Base-by-base conservation (phyloP, 176 grass and related monocot species). In the Carex scoparia region DNA sequence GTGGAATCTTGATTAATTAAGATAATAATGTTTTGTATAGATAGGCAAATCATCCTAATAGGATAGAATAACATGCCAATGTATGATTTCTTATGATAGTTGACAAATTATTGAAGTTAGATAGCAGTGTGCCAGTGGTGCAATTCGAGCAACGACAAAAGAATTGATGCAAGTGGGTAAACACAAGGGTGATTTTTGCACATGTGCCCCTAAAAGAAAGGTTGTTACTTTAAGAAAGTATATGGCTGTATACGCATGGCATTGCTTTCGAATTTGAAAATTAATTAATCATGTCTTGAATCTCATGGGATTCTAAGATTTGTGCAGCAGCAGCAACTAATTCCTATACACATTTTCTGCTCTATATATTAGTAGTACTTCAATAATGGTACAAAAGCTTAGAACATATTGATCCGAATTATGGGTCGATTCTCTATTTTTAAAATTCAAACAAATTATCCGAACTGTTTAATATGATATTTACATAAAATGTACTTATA, bases 81-180 rank as follows among this genome's bases (percentile, higher is more conserved):
- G 74, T 57, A 32, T 57, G 74, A 35, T 56, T 79, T 79, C 51
- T 58, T 35, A 79, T 33, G 46, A 55, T 10, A 79, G 12, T 79
- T 79, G 51, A 79, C 51, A 79, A 79, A 79, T 79, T 33, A 79
- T 79, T 79, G 74, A 78, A 78, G 73, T 32, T 79, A 30, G 51
- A 32, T 31, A 28, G 6, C 53, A 58, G 28, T 77, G 5, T 78
- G 74, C 74, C 74, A 79, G 74, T 58, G 28, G 51, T 79, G 74
- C 74, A 58, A 79, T 32, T 2, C 28, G 11, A 79, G 31, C 53
- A 79, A 58, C 74, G 74, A 79, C 74, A 79, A 78, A 35, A 35
- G 30, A 57, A 49, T 18, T 56, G 51, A 79, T 57, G 30, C 72
- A 76, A 76, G 72, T 76, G 46, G 46, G 12, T 3, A 75, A 28